Conservation (phyloP, 306 rosid genomes). For the Cyclanthera cordifolia region DNA sequence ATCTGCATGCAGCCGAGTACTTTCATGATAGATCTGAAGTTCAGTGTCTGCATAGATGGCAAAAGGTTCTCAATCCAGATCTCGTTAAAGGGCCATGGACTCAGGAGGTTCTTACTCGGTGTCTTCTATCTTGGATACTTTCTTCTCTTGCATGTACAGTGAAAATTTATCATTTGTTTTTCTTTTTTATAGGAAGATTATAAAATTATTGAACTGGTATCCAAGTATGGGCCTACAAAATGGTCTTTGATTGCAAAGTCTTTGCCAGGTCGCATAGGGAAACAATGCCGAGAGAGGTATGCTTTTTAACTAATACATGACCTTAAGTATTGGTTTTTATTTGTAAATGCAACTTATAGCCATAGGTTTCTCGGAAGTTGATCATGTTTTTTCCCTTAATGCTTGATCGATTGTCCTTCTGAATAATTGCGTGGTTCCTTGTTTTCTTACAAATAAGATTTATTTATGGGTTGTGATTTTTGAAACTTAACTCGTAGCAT, state of each 20-base stretch:
- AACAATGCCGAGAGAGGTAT: constrained; percentile 96
- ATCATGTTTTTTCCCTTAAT: neutral
- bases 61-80: constrained; percentile 96
- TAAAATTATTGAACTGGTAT: constrained; percentile 71
- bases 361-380: neutral
- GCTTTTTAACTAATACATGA: neutral
- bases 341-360: neutral
- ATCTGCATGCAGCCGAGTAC: constrained; percentile 58
- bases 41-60: constrained; percentile 99
- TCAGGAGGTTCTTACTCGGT: constrained; percentile 52
- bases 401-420: neutral
- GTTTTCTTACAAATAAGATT: neutral
- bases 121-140: constrained; percentile 7
- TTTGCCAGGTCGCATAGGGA: constrained; percentile 96
- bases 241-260: constrained; percentile 97
- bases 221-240: constrained; percentile 74
- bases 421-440: neutral
- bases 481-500: neutral
- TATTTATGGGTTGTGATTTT: neutral
- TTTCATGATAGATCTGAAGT: constrained; percentile 93
- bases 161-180: constrained; percentile 3
- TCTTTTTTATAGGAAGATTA: constrained; percentile 67
- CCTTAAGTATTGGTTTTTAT: neutral
- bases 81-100: constrained; percentile 98
- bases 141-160: constrained; percentile 12